These are phyloP conservation scores for Senna siamea DNA, from an alignment of 306 rosid species.

Conservation along the genomic window DNA sequence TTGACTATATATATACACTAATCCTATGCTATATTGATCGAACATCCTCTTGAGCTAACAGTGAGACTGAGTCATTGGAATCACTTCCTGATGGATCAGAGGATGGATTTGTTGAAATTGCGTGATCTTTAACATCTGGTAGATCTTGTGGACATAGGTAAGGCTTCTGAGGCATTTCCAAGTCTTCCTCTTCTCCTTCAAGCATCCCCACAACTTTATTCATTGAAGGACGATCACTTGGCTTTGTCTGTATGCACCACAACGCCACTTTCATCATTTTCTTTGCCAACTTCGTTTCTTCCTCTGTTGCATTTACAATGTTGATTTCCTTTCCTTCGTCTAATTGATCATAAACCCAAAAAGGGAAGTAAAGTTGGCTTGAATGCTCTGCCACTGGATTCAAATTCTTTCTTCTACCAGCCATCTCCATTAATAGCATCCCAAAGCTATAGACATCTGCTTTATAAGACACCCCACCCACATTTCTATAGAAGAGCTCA, in stretches of 20 bases:
- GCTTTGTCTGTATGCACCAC: background rate
- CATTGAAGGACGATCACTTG: slow-evolving; percentile 46
- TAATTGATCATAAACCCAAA: slow-evolving; percentile 30
- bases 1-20: no score
- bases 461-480: background rate
- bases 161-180: slow-evolving; percentile 44
- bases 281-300: slow-evolving; percentile 18
- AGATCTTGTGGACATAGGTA: slow-evolving; percentile 13
- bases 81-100: background rate
- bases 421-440: background rate
- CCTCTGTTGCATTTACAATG: background rate
- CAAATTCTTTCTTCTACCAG: background rate
- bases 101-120: background rate
- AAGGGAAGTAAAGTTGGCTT: slow-evolving; percentile 38
- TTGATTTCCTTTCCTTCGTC: background rate
- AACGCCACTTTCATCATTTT: slow-evolving; percentile 42
- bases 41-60: background rate
- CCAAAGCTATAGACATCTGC: background rate
- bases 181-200: slow-evolving; percentile 28
- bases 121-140: background rate
- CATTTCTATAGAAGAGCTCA: background rate
- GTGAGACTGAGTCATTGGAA: background rate
- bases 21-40: background rate
- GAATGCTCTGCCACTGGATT: slow-evolving; percentile 4
- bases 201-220: slow-evolving; percentile 43